These are phyloP conservation scores for Tephrocybe sp. DNA, from an alignment of 768 basidiomycete species.

Conservation along the genomic window DNA sequence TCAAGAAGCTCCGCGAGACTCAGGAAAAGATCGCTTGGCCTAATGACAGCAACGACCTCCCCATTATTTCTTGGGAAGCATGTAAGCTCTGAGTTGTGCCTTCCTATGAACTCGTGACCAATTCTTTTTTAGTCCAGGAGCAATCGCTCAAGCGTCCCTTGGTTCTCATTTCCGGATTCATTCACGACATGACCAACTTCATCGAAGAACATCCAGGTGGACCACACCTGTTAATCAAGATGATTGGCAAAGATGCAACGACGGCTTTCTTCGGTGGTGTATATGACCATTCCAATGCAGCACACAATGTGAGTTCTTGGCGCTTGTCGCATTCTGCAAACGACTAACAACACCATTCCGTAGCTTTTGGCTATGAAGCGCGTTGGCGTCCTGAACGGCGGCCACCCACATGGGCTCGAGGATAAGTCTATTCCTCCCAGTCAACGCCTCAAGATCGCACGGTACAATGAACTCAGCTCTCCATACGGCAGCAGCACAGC, in stretches of 20 bases:
- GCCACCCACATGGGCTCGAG: constrained; percentile 54
- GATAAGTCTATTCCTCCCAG: constrained; percentile 70
- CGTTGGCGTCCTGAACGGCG: constrained; percentile 60
- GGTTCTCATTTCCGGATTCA: constrained; percentile 87
- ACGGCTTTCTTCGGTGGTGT: constrained; percentile 94
- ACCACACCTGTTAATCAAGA: constrained; percentile 75
- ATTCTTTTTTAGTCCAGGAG: constrained; percentile 55
- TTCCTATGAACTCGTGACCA: neutral
- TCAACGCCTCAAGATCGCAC: constrained; percentile 67
- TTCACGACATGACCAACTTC: constrained; percentile 85
- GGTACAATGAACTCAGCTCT: constrained; percentile 58
- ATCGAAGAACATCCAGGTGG: constrained; percentile 93
- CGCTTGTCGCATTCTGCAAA: neutral
- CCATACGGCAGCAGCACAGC: constrained; percentile 53
- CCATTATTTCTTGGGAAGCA: constrained; percentile 83
- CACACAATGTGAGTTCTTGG: constrained; percentile 67
- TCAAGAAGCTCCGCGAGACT: constrained; percentile 79
- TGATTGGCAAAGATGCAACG: constrained; percentile 89
- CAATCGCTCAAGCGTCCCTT: constrained; percentile 79
- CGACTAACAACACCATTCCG: constrained; percentile 7
- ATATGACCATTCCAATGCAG: constrained; percentile 86
- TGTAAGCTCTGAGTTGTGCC: constrained; percentile 43
- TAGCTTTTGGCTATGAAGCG: constrained; percentile 64
- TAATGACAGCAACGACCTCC: constrained; percentile 67
- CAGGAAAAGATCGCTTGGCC: constrained; percentile 84